Evolutionary conservation across 2,329 filamentous ascomycete genomes (phyloP), one percentile per base, ranked within the genome.

Genomic region (Colletotrichum kahawae): DNA sequence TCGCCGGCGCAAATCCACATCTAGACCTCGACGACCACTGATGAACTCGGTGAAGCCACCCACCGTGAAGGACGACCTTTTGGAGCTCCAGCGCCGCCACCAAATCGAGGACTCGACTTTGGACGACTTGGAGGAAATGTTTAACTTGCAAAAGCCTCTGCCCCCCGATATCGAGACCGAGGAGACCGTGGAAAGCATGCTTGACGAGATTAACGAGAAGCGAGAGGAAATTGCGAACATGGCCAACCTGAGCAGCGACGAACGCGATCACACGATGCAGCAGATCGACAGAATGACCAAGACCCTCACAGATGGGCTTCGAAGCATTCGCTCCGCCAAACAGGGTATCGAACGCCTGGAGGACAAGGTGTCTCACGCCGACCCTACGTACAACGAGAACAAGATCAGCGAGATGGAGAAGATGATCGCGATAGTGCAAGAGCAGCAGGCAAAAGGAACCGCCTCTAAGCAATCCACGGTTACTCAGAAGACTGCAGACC

Each of bases 61-160:
- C 3, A 90, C 88, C 3, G 90, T 90, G 68, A 88, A 85, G 70
- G 90, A 91, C 71, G 90, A 92, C 77, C 82, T 92, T 33, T 82
- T 87, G 33, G 87, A 89, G 66, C 88, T 92, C 60, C 86, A 90
- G 76, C 85, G 85, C 18, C 83, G 82, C 59, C 87, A 91, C 78
- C 86, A 91, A 68, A 87, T 91, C 31, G 90, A 92, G 21, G 90
- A 92, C 78, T 90, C 89, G 1, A 92, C 90, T 0, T 81, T 91
- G n/a, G 90, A 92, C 63, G 89, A 92, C 75, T 83, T 92, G 34
- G 89, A 89, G 71, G 87, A 89, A 33, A 82, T 91, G 51, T 79
- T 91, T 14, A 75, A 70, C 21, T 18, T 68, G 4, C 56, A 74
- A 10, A 65, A 48, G 7, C 60, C 74, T 34, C 75, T 72, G 7